A percentile compares a stretch with the other conserved stretches of the same genome.
Conservation (phyloP, 78 protist species). For the Dictyostelium firmibasis region DNA sequence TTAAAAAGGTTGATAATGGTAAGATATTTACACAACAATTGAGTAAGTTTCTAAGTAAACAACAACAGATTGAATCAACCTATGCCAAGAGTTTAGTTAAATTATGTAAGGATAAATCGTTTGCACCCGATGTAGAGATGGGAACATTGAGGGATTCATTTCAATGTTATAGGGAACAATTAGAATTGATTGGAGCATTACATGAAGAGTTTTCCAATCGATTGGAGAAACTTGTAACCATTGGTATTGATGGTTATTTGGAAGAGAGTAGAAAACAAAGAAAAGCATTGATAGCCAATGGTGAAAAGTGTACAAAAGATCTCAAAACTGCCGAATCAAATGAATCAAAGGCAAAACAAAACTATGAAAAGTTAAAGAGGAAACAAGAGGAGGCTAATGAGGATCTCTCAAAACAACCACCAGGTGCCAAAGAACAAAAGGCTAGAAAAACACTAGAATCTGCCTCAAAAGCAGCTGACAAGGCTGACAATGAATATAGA, state of each 20-base stretch:
- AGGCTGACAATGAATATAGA: constrained; percentile 59
- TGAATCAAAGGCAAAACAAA: constrained; percentile 58
- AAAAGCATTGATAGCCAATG: constrained; percentile 37
- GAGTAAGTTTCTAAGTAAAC: constrained; percentile 56
- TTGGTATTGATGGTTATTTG: constrained; percentile 10
- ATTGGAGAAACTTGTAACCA: constrained; percentile 6
- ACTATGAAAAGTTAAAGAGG: constrained; percentile 69
- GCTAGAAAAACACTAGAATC: constrained; percentile 70
- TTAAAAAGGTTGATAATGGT: constrained; percentile 77
- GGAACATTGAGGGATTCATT: constrained; percentile 66
- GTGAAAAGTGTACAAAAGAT: constrained; percentile 67
- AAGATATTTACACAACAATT: constrained; percentile 32
- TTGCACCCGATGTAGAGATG: constrained; percentile 72
- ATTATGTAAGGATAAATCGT: constrained; percentile 73
- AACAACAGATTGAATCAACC: constrained; percentile 62
- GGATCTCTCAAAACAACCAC: constrained; percentile 64
- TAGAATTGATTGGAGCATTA: constrained; percentile 19
- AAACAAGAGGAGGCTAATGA: constrained; percentile 75
- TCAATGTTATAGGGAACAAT: constrained; percentile 62
- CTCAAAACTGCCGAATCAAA: constrained; percentile 50
- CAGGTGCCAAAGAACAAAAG: constrained; percentile 66
- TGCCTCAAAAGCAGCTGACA: constrained; percentile 65
- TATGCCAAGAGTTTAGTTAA: constrained; percentile 71
- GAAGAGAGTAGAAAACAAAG: constrained; percentile 74
- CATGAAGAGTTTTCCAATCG: constrained; percentile 60